Percentiles rank a stretch among this genome's conserved stretches.
Evolutionary conservation across 2,329 filamentous ascomycete species (phyloP).

Genomic region (Clarireedia homoeocarpa): DNA sequence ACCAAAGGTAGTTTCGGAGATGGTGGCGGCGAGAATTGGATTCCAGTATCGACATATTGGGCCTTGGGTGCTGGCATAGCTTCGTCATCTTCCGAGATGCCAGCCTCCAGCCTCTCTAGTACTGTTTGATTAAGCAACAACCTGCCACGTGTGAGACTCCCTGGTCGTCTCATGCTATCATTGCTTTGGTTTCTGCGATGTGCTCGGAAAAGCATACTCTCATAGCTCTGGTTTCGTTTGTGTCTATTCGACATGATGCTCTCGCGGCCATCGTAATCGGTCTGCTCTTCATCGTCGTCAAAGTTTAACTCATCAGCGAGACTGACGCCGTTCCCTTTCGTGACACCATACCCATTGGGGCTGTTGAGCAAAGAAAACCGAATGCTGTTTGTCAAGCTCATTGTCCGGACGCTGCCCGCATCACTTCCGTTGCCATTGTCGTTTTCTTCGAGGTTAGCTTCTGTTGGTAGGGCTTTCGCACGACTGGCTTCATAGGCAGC

Average conservation of each 20-base stretch:
- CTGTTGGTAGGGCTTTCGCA: slow-evolving; percentile 40
- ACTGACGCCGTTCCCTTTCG: slow-evolving; percentile 60
- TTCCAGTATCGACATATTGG: slow-evolving; percentile 65
- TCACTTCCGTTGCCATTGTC: slow-evolving; percentile 57
- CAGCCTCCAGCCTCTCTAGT: slow-evolving; percentile 47
- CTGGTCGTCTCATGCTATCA: slow-evolving; percentile 48
- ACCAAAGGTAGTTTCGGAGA: slow-evolving; percentile 50
- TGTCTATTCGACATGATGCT: slow-evolving; percentile 49
- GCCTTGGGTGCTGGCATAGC: slow-evolving; percentile 33
- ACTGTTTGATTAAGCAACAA: slow-evolving; percentile 47
- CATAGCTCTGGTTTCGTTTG: slow-evolving; percentile 47
- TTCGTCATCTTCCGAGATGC: slow-evolving; percentile 43
- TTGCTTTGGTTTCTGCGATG: slow-evolving; percentile 51
- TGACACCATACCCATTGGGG: slow-evolving; percentile 41
- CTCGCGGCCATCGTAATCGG: slow-evolving; percentile 62
- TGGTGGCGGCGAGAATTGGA: slow-evolving; percentile 76
- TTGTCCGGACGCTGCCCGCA: slow-evolving; percentile 62
- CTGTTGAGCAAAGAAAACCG: slow-evolving; percentile 64
- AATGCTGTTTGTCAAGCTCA: slow-evolving; percentile 64
- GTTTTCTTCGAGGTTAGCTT: slow-evolving; percentile 52
- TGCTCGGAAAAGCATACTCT: slow-evolving; percentile 42
- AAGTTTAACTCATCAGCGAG: slow-evolving; percentile 88
- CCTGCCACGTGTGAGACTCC: slow-evolving; percentile 46
- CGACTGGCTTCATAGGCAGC: slow-evolving; percentile 57
- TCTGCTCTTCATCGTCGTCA: slow-evolving; percentile 63